Percentiles rank a stretch among this genome's conserved stretches.
Conservation (phyloP, 208 protist species). For the Trypanosoma rangeli region DNA sequence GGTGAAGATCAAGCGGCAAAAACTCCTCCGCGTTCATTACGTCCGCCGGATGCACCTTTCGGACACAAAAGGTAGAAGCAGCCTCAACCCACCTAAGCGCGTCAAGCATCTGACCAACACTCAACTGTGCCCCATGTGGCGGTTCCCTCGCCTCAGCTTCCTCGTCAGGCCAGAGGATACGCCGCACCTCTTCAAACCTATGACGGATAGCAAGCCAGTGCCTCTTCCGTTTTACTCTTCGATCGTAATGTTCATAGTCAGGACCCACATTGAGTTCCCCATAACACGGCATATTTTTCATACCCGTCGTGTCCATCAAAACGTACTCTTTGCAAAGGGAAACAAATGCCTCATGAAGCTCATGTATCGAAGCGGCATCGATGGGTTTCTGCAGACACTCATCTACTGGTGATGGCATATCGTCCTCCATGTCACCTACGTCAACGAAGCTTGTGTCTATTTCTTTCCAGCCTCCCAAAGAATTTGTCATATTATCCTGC, state of each 20-base stretch:
- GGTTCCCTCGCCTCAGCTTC: neutral
- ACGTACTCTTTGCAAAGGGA: conserved; percentile 77
- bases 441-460: conserved; percentile 86
- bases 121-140: conserved; percentile 26
- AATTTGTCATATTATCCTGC: conserved; percentile 39
- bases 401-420: conserved; percentile 80
- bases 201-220: conserved; percentile 82
- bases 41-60: conserved; percentile 66
- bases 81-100: conserved; percentile 76
- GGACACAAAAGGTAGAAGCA: conserved; percentile 78
- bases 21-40: conserved; percentile 44
- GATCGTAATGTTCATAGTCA: conserved; percentile 85
- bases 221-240: conserved; percentile 62
- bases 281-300: conserved; percentile 70
- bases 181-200: conserved; percentile 66
- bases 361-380: conserved; percentile 26
- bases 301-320: conserved; percentile 83
- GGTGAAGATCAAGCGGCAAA: conserved; percentile 48
- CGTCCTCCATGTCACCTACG: conserved; percentile 72
- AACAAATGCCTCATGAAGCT: conserved; percentile 49
- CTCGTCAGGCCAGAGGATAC: conserved; percentile 71
- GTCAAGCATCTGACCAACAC: conserved; percentile 63
- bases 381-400: conserved; percentile 41
- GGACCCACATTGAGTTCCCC: conserved; percentile 80
- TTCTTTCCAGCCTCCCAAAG: conserved; percentile 46